Conservation (phyloP, 2,329 filamentous ascomycete genomes). For the Pseudohalonectria lignicola region DNA sequence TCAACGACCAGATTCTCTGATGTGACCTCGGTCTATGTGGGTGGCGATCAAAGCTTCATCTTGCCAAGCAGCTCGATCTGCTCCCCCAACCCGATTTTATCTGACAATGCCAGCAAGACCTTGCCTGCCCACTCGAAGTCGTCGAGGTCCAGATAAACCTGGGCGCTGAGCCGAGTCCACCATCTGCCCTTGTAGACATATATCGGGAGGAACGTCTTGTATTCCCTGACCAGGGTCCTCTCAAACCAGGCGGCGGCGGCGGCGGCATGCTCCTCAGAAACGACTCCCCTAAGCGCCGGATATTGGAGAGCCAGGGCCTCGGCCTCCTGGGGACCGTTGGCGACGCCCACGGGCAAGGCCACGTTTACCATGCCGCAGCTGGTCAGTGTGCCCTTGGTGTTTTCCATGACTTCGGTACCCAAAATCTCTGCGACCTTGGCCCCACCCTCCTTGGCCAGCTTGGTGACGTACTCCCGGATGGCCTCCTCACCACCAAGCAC, state of each 20-base stretch:
- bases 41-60: too few species aligned
- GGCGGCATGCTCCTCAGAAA: constrained; percentile 18
- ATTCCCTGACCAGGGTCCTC: constrained; percentile 39
- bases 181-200: constrained; percentile 48
- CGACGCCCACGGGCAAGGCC: constrained; percentile 51
- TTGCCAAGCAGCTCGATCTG: too few species aligned
- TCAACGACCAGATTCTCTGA: too few species aligned
- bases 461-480: constrained; percentile 52
- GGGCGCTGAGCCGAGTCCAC: constrained; percentile 67
- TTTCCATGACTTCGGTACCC: constrained; percentile 63
- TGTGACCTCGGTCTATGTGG: too few species aligned
- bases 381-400: constrained; percentile 47
- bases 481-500: constrained; percentile 63
- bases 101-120: constrained; percentile 25
- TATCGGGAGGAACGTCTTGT: constrained; percentile 60
- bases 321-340: constrained; percentile 1
- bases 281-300: constrained; percentile 8
- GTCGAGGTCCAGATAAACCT: constrained; percentile 69
- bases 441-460: constrained; percentile 54
- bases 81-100: constrained; percentile 6
- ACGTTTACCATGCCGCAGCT: constrained; percentile 65
- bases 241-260: constrained; percentile 47
- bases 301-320: background rate
- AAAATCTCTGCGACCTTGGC: constrained; percentile 48
- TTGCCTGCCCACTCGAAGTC: constrained; percentile 66